These are phyloP conservation scores for Begonia peltatifolia DNA, from an alignment of 306 rosid species.

Conservation along the genomic window DNA sequence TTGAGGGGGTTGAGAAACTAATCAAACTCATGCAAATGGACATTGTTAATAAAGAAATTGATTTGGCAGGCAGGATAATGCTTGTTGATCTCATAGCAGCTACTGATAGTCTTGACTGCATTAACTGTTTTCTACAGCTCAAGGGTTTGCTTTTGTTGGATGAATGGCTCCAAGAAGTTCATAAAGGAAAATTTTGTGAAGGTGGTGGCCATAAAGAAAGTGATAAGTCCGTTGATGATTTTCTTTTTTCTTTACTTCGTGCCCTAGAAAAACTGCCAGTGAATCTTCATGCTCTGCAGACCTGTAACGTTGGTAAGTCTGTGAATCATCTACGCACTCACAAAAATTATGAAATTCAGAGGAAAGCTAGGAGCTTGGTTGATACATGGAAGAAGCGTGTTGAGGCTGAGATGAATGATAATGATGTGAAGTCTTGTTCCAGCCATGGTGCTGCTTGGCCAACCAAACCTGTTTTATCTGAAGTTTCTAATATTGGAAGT, in stretches of 20 bases:
- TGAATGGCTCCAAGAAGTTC: constrained; percentile 90
- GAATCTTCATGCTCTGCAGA: constrained; percentile 57
- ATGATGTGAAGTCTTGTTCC: constrained; percentile 53
- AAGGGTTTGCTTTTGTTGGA: constrained; percentile 67
- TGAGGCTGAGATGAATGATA: constrained; percentile 69
- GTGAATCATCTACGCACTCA: constrained; percentile 70
- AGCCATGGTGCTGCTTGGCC: constrained; percentile 46
- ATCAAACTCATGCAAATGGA: constrained; percentile 68
- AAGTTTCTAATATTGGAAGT: constrained; percentile 45
- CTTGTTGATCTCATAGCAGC: constrained; percentile 66
- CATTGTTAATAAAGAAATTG: constrained; percentile 47
- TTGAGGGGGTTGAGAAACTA: constrained; percentile 56
- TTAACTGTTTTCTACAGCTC: constrained; percentile 51
- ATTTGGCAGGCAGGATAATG: constrained; percentile 52
- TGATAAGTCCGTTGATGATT: constrained; percentile 64
- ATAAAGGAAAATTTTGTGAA: constrained; percentile 64
- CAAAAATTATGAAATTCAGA: constrained; percentile 63
- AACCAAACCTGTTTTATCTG: constrained; percentile 32
- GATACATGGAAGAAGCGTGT: constrained; percentile 91
- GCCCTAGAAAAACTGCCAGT: constrained; percentile 78
- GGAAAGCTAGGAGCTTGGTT: constrained; percentile 69
- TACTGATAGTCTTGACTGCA: constrained; percentile 58
- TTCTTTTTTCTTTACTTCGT: constrained; percentile 61
- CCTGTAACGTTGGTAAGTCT: constrained; percentile 69
- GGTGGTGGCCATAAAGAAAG: constrained; percentile 33